Conservation (phyloP, 257 asterid species). For the Coffea eugenioides region DNA sequence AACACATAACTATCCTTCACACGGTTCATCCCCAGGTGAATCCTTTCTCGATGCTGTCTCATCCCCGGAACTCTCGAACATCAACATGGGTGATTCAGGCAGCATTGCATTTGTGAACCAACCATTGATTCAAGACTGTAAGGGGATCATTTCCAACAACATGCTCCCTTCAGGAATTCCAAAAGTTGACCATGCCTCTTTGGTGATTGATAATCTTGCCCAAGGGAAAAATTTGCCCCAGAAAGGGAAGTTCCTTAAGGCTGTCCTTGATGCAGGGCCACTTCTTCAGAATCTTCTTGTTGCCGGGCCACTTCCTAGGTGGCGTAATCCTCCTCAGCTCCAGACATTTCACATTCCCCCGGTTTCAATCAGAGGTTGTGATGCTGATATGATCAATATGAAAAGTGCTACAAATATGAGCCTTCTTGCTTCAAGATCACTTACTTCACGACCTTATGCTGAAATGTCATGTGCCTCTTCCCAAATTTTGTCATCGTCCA, state of each 20-base stretch:
- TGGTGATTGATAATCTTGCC: constrained; percentile 48
- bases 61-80: constrained; percentile 54
- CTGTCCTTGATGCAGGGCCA: constrained; percentile 65
- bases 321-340: constrained; percentile 85
- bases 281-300: constrained; percentile 63
- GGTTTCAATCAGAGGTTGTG: constrained; percentile 37
- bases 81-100: constrained; percentile 28
- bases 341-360: constrained; percentile 56
- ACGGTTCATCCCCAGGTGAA: constrained; percentile 46
- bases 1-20: constrained; percentile 44
- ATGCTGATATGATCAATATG: constrained; percentile 21
- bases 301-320: constrained; percentile 81
- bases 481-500: constrained; percentile 36
- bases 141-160: not conserved
- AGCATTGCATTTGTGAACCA: constrained; percentile 14
- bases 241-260: constrained; percentile 56
- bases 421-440: constrained; percentile 20
- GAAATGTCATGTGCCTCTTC: constrained; percentile 52
- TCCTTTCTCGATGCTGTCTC: constrained; percentile 43
- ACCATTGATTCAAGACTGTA: constrained; percentile 17
- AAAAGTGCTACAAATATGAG: constrained; percentile 28
- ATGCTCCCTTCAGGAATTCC: constrained; percentile 10
- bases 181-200: constrained; percentile 35
- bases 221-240: constrained; percentile 54
- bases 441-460: constrained; percentile 24